Evolutionary conservation across 306 rosid species (phyloP), one percentile per base, ranked within the genome.

Genomic region (Vigna angularis): DNA sequence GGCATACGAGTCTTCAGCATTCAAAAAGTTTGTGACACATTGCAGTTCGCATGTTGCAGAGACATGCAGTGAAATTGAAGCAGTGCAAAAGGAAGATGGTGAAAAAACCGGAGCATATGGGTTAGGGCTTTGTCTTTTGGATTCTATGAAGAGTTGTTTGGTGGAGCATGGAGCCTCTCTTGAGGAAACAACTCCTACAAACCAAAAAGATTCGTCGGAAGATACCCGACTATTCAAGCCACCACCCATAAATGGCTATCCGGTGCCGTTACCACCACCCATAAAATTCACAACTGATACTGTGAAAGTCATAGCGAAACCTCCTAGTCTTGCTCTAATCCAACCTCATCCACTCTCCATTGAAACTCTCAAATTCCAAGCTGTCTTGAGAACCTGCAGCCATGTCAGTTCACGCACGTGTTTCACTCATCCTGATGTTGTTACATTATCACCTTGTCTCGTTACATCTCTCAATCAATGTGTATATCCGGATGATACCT

Each of bases 391-490:
- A 40, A 11, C 16, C 4, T 66, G 71, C 11, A 0, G 32, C 20
- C 11, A 5, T 6, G 34, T 66, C 2, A 42, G 5, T 42, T 32
- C 71, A 18, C 0, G 3, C 1, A 10, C n/a, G 9, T 66, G 71
- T 40, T 65, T 5, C 3, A 40, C 4, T 9, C 32, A 7, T 12
- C 17, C 52, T 1, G 5, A 42, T 66, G 11, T 38, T 65, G n/a
- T 9, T 17, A 0, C 49, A 36, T 63, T 66, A 5, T 1, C 51
- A 3, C 17, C 52, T 14, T 66, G 71, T 20, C 51, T 66, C 4
- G 20, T 20, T 66, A 52, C 71, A 66, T 9, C 71, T 5, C 1
- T 66, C 1, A 66, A 66, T 42, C 71, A 65, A 38, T 65, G 70
- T 20, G n/a, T 36, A 17, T 65, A 65, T 18, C 50, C 50, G 16